A percentile compares a stretch with the other conserved stretches of the same genome.
Evolutionary conservation across 352 stramenopile genomes (phyloP).

Genomic region (Phytophthora colocasiae): DNA sequence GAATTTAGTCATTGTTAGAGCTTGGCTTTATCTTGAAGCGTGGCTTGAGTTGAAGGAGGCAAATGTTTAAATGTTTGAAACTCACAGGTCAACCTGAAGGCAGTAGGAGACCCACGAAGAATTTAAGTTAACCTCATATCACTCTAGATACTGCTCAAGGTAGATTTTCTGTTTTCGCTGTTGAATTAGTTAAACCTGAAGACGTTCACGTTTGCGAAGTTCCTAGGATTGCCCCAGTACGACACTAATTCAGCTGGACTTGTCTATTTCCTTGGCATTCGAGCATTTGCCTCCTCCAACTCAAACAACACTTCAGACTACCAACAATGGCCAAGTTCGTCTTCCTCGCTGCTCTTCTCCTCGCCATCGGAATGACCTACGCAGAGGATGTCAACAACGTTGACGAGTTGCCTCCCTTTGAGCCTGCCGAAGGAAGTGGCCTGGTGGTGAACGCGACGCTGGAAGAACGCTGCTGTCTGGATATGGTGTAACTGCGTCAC

Average conservation of each 20-base stretch:
- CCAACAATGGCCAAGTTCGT: slow-evolving; percentile 21
- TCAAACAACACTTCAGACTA: slow-evolving; percentile 5
- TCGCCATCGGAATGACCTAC: slow-evolving; percentile 12
- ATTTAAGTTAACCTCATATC: too few relatives aligned
- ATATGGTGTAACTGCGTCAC: background rate
- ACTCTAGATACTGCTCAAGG: too few relatives aligned
- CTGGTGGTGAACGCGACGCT: slow-evolving; percentile 13
- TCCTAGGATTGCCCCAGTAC: background rate
- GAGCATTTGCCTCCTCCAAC: slow-evolving; percentile 17
- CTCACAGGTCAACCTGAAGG: too few relatives aligned
- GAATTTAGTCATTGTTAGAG: too few relatives aligned
- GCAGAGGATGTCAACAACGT: background rate
- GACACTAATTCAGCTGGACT: too few relatives aligned
- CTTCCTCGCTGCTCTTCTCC: slow-evolving; percentile 24
- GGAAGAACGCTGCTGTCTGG: slow-evolving; percentile 34
- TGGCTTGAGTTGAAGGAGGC: too few relatives aligned
- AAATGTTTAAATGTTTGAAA: too few relatives aligned
- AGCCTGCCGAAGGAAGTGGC: slow-evolving; percentile 4
- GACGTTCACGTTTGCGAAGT: too few relatives aligned
- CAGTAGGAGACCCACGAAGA: too few relatives aligned
- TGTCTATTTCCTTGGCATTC: slow-evolving; percentile 1
- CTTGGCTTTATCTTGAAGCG: too few relatives aligned
- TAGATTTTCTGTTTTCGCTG: too few relatives aligned
- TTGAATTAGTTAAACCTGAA: too few relatives aligned
- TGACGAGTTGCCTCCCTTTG: background rate